A percentile compares a stretch with the other conserved stretches of the same genome.
Evolutionary conservation across 805 yeast genomes (phyloP).

Genomic region (Metschnikowia dekortorum): DNA sequence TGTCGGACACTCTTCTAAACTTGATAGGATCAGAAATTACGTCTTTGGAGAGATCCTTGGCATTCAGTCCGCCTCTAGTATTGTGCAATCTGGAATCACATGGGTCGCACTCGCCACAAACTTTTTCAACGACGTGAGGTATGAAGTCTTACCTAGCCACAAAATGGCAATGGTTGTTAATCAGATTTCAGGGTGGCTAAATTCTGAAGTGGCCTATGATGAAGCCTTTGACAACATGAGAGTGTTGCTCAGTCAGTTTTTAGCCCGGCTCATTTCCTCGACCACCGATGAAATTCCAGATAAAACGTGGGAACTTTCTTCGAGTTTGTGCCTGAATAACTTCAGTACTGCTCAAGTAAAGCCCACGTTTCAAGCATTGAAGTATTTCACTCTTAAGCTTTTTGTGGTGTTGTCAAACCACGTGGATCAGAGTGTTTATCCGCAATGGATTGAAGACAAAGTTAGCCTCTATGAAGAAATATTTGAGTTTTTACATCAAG

Average conservation of each 20-base stretch:
- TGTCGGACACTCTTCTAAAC: slow-evolving; percentile 29
- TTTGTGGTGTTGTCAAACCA: slow-evolving; percentile 24
- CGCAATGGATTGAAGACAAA: slow-evolving; percentile 28
- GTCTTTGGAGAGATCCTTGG: slow-evolving; percentile 67
- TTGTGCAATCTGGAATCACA: slow-evolving; percentile 40
- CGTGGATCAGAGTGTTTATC: slow-evolving; percentile 1
- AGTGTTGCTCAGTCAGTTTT: slow-evolving; percentile 46
- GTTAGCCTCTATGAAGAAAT: slow-evolving; percentile 39
- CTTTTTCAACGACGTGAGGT: slow-evolving; percentile 33
- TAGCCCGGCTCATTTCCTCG: slow-evolving; percentile 21
- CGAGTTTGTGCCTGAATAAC: slow-evolving; percentile 40
- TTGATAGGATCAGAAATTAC: slow-evolving; percentile 54
- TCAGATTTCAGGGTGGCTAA: slow-evolving; percentile 54
- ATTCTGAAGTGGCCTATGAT: slow-evolving; percentile 59
- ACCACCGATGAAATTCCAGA: slow-evolving; percentile 21
- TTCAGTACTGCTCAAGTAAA: slow-evolving; percentile 39
- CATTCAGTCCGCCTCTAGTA: slow-evolving; percentile 35
- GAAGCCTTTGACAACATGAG: slow-evolving; percentile 48
- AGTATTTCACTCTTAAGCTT: slow-evolving; percentile 44
- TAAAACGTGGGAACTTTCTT: slow-evolving; percentile 34
- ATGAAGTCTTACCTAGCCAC: slow-evolving; percentile 54
- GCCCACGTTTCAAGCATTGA: slow-evolving; percentile 39
- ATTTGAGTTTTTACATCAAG: slow-evolving; percentile 38
- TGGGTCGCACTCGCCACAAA: slow-evolving; percentile 47
- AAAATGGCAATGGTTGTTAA: slow-evolving; percentile 59